These are phyloP conservation scores for Rhizopogon vinicolor DNA, from an alignment of 768 basidiomycete species.

Conservation along the genomic window DNA sequence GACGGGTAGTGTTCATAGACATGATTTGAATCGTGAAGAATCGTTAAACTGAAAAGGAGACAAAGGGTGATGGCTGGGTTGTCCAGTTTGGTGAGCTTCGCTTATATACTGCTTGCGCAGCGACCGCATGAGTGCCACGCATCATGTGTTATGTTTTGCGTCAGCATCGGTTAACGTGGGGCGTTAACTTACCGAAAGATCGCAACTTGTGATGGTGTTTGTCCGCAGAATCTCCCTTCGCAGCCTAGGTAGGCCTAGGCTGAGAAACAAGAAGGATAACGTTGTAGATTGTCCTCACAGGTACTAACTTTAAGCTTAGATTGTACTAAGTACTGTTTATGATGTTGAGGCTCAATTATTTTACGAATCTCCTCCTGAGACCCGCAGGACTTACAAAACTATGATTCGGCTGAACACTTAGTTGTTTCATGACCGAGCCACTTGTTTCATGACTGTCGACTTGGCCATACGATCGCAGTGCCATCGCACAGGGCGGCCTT, in stretches of 20 bases:
- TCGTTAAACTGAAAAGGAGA: not conserved
- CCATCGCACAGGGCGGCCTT: not conserved
- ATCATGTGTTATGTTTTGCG: not conserved
- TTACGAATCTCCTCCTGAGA: too few species aligned
- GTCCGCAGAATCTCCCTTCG: too few species aligned
- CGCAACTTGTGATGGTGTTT: too few species aligned
- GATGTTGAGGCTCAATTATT: too few species aligned
- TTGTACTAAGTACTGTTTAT: too few species aligned
- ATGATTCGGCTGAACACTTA: too few species aligned
- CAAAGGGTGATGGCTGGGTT: not conserved
- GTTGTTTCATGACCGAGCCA: not conserved
- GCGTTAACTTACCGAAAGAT: not conserved
- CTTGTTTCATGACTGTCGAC: not conserved
- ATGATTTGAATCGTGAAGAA: slow-evolving; percentile 7
- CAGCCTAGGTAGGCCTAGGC: too few species aligned
- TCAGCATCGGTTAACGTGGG: not conserved
- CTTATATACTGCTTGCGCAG: slow-evolving; percentile 15
- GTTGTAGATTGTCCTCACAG: too few species aligned
- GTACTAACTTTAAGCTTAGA: too few species aligned
- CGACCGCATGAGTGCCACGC: slow-evolving; percentile 1
- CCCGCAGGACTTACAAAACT: too few species aligned
- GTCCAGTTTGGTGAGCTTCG: not conserved
- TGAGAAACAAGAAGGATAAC: too few species aligned
- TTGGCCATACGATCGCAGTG: not conserved
- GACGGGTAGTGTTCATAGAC: slow-evolving; percentile 7